Evolutionary conservation across 208 protist genomes (phyloP).

Genomic region (Crithidia sp.): DNA sequence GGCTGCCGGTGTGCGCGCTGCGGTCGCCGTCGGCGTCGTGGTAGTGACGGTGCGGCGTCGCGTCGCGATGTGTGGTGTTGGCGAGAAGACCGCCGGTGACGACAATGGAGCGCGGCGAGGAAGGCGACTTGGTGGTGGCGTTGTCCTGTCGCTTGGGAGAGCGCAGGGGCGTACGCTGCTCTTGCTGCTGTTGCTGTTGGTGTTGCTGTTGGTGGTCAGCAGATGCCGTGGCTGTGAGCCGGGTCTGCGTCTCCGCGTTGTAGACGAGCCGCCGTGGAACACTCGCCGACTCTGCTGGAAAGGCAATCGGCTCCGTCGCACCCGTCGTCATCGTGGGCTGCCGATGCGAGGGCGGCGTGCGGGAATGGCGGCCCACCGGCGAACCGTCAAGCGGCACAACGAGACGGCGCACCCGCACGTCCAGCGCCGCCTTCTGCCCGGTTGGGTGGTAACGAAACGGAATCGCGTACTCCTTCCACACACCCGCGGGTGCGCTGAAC

Average conservation of each 20-base stretch:
- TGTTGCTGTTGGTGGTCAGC: not conserved
- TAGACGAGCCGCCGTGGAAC: slow-evolving; percentile 2
- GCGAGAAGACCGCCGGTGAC: not conserved
- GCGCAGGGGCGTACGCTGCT: slow-evolving; percentile 1
- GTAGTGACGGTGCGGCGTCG: slow-evolving; percentile 21
- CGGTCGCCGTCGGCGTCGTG: slow-evolving; percentile 3
- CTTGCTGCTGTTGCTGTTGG: not conserved
- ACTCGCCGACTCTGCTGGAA: not conserved
- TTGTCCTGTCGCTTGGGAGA: not conserved
- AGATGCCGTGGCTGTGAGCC: no score
- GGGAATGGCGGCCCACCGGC: slow-evolving; percentile 6
- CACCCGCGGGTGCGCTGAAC: slow-evolving; percentile 44
- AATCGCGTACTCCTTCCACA: slow-evolving; percentile 82
- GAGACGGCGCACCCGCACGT: slow-evolving; percentile 58
- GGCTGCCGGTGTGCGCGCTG: slow-evolving; percentile 7
- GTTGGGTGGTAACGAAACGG: slow-evolving; percentile 89
- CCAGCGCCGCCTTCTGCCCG: slow-evolving; percentile 60
- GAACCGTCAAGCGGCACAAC: not conserved
- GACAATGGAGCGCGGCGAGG: slow-evolving; percentile 1
- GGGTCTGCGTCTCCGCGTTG: not conserved
- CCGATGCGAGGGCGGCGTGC: slow-evolving; percentile 11
- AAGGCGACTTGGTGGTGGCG: not conserved
- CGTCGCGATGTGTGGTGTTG: not conserved
- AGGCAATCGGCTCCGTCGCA: slow-evolving; percentile 18
- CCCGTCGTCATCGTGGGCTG: slow-evolving; percentile 20